Evolutionary conservation across 305 asterid genomes (phyloP).

Genomic region (Solanum hybrid): DNA sequence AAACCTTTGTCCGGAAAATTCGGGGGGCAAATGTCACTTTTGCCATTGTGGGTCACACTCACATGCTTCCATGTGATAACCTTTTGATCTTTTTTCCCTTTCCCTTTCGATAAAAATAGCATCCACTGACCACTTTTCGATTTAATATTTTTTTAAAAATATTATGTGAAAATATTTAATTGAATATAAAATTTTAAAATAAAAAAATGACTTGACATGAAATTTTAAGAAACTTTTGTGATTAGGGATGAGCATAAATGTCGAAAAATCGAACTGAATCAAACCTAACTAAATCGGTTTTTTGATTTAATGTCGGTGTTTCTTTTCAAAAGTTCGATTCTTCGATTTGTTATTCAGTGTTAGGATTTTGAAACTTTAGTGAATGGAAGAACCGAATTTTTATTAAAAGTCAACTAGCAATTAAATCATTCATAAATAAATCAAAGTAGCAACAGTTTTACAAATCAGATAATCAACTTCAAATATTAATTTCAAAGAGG

Average conservation of each 20-base stretch:
- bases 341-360: no score
- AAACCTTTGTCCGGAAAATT: conserved; percentile 46
- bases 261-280: neutral
- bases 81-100: neutral
- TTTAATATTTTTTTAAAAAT: neutral
- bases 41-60: conserved; percentile 46
- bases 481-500: neutral
- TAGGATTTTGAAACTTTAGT: neutral
- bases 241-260: neutral
- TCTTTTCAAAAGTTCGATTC: no score
- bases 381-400: neutral
- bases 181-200: neutral
- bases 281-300: no score
- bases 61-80: conserved; percentile 67
- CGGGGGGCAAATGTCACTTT: conserved; percentile 44
- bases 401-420: no score
- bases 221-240: neutral
- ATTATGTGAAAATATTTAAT: neutral
- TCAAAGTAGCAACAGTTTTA: no score
- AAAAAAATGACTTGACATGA: neutral
- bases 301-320: no score
- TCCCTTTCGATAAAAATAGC: neutral
- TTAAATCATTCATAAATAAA: no score
- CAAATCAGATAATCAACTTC: neutral
- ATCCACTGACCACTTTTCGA: neutral